Evolutionary conservation across 75 land plant species (phyloP).

Genomic region (Pinus albicaulis): DNA sequence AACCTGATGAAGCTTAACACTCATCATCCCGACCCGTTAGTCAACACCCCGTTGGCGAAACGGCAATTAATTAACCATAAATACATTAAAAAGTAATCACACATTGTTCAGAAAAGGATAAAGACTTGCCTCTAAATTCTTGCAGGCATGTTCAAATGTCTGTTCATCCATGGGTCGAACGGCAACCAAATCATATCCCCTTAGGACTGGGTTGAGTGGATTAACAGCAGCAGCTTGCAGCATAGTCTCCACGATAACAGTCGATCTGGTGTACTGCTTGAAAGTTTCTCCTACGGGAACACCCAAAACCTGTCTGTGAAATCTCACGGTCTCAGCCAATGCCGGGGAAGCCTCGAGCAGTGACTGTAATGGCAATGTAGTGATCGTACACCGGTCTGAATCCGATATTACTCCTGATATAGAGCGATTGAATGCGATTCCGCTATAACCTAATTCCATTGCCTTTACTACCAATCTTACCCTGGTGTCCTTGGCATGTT

Average conservation of each 20-base stretch:
- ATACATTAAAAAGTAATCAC: not conserved
- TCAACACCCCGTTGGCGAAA: too few relatives aligned
- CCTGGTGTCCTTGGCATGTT: slow-evolving; percentile 13
- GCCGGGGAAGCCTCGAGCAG: slow-evolving; percentile 41
- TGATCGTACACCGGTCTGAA: slow-evolving; percentile 45
- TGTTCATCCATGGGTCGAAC: slow-evolving; percentile 58
- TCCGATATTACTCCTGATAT: slow-evolving; percentile 61
- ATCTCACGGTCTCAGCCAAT: slow-evolving; percentile 46
- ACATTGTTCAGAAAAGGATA: not conserved
- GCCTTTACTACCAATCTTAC: slow-evolving; percentile 31
- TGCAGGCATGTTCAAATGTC: slow-evolving; percentile 70
- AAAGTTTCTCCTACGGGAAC: slow-evolving; percentile 47
- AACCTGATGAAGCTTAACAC: too few relatives aligned
- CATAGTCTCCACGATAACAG: slow-evolving; percentile 41
- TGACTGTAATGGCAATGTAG: slow-evolving; percentile 42
- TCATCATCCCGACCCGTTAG: too few relatives aligned
- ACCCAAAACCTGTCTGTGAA: slow-evolving; percentile 66
- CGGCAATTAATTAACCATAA: not conserved
- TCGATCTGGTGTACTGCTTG: slow-evolving; percentile 72
- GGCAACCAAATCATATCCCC: slow-evolving; percentile 71
- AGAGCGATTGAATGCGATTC: slow-evolving; percentile 59
- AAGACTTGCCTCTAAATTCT: slow-evolving; percentile 46
- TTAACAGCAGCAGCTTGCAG: slow-evolving; percentile 37
- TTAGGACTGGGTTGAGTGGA: slow-evolving; percentile 48
- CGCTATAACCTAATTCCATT: slow-evolving; percentile 81